Conservation (phyloP, 192 early-diverging fungal genomes). For the Gamsiella multidivaricata region DNA sequence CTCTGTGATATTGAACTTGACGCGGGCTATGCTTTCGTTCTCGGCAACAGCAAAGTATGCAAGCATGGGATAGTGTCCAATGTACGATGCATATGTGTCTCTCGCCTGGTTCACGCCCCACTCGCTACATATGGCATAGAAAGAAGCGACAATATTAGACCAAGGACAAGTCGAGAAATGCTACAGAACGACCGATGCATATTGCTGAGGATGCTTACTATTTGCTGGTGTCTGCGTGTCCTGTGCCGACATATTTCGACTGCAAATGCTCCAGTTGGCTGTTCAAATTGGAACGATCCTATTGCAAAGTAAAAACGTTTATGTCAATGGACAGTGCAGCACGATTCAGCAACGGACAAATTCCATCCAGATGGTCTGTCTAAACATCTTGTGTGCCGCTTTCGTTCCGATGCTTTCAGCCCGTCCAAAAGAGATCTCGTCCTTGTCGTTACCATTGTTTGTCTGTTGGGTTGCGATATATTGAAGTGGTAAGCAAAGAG, state of each 20-base stretch:
- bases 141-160: background rate
- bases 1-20: constrained; percentile 80
- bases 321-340: no score
- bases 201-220: constrained; percentile 74
- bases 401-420: no score
- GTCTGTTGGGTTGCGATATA: no score
- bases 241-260: constrained; percentile 90
- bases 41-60: constrained; percentile 88
- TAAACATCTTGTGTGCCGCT: no score
- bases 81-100: constrained; percentile 81
- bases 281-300: constrained; percentile 78
- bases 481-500: no score
- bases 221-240: constrained; percentile 91
- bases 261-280: constrained; percentile 87
- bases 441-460: no score
- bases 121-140: constrained; percentile 66
- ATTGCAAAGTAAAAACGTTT: background rate
- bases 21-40: constrained; percentile 83
- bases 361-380: no score
- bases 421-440: no score
- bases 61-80: constrained; percentile 82
- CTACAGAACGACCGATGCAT: background rate
- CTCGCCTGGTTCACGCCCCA: constrained; percentile 89
- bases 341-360: no score
- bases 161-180: background rate